Evolutionary conservation across 2,329 filamentous ascomycete species (phyloP).

Genomic region (Alternaria sp.): DNA sequence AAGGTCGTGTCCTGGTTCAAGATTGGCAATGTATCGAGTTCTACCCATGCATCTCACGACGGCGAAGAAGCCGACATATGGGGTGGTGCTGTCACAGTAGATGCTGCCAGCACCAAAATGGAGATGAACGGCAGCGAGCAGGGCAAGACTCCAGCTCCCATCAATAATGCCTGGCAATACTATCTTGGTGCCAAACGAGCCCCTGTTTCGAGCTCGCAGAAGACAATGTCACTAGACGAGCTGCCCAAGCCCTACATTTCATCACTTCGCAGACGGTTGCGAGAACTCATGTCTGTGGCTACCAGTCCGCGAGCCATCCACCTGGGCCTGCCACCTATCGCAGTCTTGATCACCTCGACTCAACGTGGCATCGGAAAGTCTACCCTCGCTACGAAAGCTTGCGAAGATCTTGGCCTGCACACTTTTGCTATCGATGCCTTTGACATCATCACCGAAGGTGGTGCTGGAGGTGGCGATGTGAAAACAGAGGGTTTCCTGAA

Average conservation of each 20-base stretch:
- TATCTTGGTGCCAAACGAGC: constrained; percentile 80
- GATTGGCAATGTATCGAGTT: constrained; percentile 69
- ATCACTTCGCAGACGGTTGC: constrained; percentile 66
- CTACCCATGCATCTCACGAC: constrained; percentile 59
- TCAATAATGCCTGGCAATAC: constrained; percentile 83
- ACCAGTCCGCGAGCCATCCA: constrained; percentile 88
- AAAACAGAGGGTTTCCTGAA: constrained; percentile 93
- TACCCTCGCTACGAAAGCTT: constrained; percentile 77
- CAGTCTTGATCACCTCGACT: constrained; percentile 86
- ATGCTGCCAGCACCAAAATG: constrained; percentile 85
- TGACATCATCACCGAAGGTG: constrained; percentile 91
- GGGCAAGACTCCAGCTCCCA: constrained; percentile 76
- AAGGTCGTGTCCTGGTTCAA: constrained; percentile 85
- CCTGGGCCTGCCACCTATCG: constrained; percentile 84
- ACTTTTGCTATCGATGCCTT: constrained; percentile 89
- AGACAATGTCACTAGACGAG: constrained; percentile 58
- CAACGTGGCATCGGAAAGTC: constrained; percentile 93
- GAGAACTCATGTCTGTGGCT: constrained; percentile 85
- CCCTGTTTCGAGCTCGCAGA: constrained; percentile 64
- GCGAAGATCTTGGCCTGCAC: constrained; percentile 88
- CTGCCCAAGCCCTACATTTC: constrained; percentile 53
- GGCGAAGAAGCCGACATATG: constrained; percentile 75
- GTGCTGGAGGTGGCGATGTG: constrained; percentile 84
- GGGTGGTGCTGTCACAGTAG: constrained; percentile 86
- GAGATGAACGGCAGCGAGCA: constrained; percentile 89